Base-by-base conservation (phyloP, 441 rosid species). In the Erysimum pusillum region DNA sequence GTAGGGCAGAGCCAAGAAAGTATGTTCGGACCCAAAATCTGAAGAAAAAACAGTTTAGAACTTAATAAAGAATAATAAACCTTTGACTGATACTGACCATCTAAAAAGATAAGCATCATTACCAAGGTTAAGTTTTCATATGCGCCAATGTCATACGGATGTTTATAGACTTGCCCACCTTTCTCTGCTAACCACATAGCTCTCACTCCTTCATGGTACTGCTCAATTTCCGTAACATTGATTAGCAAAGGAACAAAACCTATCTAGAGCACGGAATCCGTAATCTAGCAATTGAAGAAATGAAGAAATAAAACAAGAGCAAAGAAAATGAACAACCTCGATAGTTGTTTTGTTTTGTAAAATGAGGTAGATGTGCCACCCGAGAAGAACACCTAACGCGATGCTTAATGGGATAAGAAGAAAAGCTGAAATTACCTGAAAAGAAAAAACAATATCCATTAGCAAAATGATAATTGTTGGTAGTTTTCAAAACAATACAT, bases 151-250 rank as follows among this genome's bases (percentile, higher is more conserved):
- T 94, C 90, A 78, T 94, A 94, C 71, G 97, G 98, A 86, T 94
- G 96, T 81, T 85, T 87, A 67, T 90, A 90, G 62, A 89, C 82
- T 56, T 85, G 70, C 56, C 97, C 97, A 73, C 91, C 96, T 87
- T 90, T 94, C 88, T 89, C 93, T 69, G 97, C 97, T 75, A 92
- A 87, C 97, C 95, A 90, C 93, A 87, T 85, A 48, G 97, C 97
- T 88, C 97, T 88, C 63, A 90, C 98, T 44, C 98, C 97, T 85
- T 93, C 97, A 56, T 92, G 91, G 73, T 92, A 89, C 96, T 94
- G 88, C 63, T 69, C 80, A 79, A 41, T 70, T 66, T 34, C 69
- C 54, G 6, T 32, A 53, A 61, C 52, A 67, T 48, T 56, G 38
- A 62, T 67, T 67, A 57, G 71, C 63, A 57, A 59, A 53, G 9